Percentiles rank a stretch among this genome's conserved stretches.
Evolutionary conservation across 306 rosid species (phyloP).

Genomic region (Herpetospermum pedunculosum): DNA sequence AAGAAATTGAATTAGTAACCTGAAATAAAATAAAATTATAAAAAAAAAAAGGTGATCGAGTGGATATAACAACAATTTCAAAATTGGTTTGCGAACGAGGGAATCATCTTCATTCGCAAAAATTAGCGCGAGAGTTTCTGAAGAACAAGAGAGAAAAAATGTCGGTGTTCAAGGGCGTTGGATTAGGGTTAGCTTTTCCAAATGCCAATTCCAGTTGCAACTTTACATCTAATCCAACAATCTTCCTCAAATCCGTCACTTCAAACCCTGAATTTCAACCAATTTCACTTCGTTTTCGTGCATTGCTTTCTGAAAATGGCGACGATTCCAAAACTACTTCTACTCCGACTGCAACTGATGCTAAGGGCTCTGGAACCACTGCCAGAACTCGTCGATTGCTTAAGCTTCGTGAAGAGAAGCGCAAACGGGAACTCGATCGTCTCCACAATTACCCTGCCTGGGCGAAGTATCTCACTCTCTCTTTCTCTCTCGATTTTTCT

Average conservation of each 20-base stretch:
- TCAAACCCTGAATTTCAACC: not conserved
- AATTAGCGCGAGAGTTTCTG: not conserved
- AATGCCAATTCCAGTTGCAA: not conserved
- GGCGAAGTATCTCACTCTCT: conserved; percentile 51
- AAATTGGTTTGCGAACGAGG: not conserved
- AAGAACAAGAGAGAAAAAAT: not conserved
- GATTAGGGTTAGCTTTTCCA: not conserved
- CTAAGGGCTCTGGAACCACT: conserved; percentile 55
- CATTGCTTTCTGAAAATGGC: conserved; percentile 9
- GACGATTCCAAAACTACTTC: not conserved
- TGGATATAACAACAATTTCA: not conserved
- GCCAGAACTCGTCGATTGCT: conserved; percentile 78
- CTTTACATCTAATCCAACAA: not conserved
- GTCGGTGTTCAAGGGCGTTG: not conserved
- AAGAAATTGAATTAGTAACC: too few species aligned
- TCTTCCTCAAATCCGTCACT: not conserved
- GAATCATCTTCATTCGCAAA: not conserved
- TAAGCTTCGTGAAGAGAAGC: conserved; percentile 72
- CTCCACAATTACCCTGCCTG: conserved; percentile 70
- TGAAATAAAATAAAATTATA: too few species aligned
- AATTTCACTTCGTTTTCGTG: conserved; percentile 2
- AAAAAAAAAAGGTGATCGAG: too few species aligned
- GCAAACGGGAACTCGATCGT: conserved; percentile 52
- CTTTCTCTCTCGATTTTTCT: not conserved
- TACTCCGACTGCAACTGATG: not conserved